Base-by-base conservation (phyloP, 2,329 filamentous ascomycete species). In the Rachicladosporium sp. region DNA sequence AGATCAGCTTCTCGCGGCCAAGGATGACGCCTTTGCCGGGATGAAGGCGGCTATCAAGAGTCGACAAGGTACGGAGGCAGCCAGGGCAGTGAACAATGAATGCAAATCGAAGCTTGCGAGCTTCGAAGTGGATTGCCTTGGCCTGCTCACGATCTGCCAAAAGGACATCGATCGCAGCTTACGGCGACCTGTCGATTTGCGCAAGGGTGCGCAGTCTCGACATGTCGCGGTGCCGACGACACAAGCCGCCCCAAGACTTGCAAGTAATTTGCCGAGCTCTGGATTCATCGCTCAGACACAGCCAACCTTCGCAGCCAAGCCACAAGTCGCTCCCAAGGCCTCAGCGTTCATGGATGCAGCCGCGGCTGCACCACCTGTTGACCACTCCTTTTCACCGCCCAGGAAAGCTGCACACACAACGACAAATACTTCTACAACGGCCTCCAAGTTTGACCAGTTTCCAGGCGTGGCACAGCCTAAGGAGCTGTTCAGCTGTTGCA, bases 401-500 rank as follows among this genome's bases (percentile, higher is more conserved):
- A 27, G 23, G 23, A 27, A 27, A 27, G 23, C 23, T 27, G 23
- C 23, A 27, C 23, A 27, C 23, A 8, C 4, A 27, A 27, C 4
- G 23, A 27, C 3, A 27, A 7, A 6, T 27, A 27, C 23, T 27
- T 27, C 23, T 27, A 27, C 23, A 27, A 27, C 5, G 23, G 23
- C 23, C 23, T 27, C 36, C 34, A 41, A 36, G 39, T 12, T 41
- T 9, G 39, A 41, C 10, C 34, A 41, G 13, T 41, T 33, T 4
- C n/a, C 39, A 8, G 39, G 37, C 6, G 1, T 30, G 6, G 39
- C 36, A 6, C 34, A 41, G 23, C 23, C 23, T 27, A 50, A 54
- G 15, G 55, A 57, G 6, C 44, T 65, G 27, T 60, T 59, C 44
- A 53, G 46, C 40, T 55, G 50, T 32, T 52, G 54, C 12, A 63